Conservation (phyloP, 164 flowering plant species). For the Magnolia changhungtana region DNA sequence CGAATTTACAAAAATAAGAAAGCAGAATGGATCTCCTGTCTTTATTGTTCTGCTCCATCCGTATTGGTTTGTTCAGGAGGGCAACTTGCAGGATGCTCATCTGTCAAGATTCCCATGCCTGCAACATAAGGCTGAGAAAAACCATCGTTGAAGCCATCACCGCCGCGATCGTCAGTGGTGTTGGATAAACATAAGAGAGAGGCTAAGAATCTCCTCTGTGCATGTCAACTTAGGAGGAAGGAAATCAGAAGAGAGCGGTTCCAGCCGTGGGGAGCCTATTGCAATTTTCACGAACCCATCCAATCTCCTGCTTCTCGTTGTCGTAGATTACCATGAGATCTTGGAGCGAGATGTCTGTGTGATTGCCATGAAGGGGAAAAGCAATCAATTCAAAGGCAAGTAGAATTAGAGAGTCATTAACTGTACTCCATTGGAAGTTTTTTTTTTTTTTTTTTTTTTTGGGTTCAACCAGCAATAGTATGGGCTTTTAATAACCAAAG, state of each 20-base stretch:
- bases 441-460: no score
- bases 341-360: conserved; percentile 66
- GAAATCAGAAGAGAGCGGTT: conserved; percentile 25
- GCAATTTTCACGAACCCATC: conserved; percentile 75
- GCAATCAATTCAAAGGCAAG: not conserved
- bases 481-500: no score
- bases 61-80: not conserved
- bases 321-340: conserved; percentile 74
- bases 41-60: not conserved
- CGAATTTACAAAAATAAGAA: not conserved
- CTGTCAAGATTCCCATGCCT: not conserved
- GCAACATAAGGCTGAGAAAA: not conserved
- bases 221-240: conserved; percentile 15
- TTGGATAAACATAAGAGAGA: not conserved
- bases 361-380: not conserved
- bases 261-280: conserved; percentile 63
- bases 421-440: no score
- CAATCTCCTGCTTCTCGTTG: conserved; percentile 66
- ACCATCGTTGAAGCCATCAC: not conserved
- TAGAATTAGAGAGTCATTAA: no score
- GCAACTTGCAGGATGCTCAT: not conserved
- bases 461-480: no score
- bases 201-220: not conserved
- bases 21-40: not conserved
- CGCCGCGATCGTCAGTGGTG: not conserved